Conservation (phyloP, 106 monocot species). For the Dendrobium chrysotoxum region DNA sequence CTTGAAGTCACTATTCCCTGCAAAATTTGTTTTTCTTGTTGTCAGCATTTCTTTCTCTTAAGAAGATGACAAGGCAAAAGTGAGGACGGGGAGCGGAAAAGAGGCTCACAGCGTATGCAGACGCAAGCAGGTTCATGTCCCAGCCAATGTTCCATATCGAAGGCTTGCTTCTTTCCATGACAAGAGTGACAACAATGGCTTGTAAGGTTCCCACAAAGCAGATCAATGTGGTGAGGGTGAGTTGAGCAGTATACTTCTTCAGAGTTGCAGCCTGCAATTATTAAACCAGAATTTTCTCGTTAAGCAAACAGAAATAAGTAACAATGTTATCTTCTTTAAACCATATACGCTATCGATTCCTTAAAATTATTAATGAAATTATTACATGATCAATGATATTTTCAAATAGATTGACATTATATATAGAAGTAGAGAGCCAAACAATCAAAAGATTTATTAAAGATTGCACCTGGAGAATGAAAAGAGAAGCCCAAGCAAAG, state of each 20-base stretch:
- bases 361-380: neutral
- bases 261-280: constrained; percentile 50
- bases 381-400: neutral
- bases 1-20: constrained; percentile 87
- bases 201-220: constrained; percentile 82
- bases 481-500: constrained; percentile 30
- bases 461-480: constrained; percentile 38
- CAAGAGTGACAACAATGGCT: constrained; percentile 65
- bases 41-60: neutral
- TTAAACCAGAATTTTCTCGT: neutral
- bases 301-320: no score
- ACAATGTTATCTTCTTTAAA: no score
- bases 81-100: constrained; percentile 8
- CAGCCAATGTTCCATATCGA: constrained; percentile 60
- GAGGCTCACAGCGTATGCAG: constrained; percentile 67
- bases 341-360: no score
- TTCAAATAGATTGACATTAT: no score
- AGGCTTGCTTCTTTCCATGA: constrained; percentile 45
- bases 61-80: neutral
- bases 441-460: neutral
- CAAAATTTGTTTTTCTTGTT: neutral
- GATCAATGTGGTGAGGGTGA: constrained; percentile 62
- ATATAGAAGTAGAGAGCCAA: neutral
- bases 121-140: constrained; percentile 85
- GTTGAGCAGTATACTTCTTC: constrained; percentile 64